Base-by-base conservation (phyloP, 257 asterid genomes). In the Apocynum venetum region DNA sequence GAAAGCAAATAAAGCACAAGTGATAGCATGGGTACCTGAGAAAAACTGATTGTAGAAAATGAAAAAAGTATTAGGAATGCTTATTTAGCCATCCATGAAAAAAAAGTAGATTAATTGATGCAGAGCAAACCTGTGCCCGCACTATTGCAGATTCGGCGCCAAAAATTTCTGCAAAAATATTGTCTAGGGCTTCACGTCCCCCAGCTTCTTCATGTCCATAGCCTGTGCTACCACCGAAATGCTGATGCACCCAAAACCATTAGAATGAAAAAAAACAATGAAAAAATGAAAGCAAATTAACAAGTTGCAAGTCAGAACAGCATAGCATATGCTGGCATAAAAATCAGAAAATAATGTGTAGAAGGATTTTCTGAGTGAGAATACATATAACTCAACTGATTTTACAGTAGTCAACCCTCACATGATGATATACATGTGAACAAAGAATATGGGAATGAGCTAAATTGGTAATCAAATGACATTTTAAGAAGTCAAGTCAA, bases 161-260 rank as follows among this genome's bases (percentile, higher is more conserved):
- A 80, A 94, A 87, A 66, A 94, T 84, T 73, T 92, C 97, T n/a
- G 97, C 97, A 87, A 94, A 92, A 56, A 89, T 89, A 75, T 86
- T 89, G 84, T 94, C 98, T 72, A 94, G 91, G 68, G 97, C 98
- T 84, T 94, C 94, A n/a, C 98, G 93, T 1, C 98, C 97, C 35
- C 98, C 98, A 76, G 97, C 90, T 82, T 94, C 98, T 73, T 92
- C 98, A 78, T 92, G 97, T 70, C 97, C 98, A 82, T 92, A 94
- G 51, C 97, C 98, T 46, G 97, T 94, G 92, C 97, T 92, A 74
- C 98, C 97, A 55, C 97, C 87, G 76, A 94, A 94, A 81, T 91
- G 97, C 97, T 94, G 90, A 80, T 82, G 80, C 85, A 80, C 72
- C 75, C 57, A 87, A 35, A 73, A 47, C 69, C 9, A 51, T 35